Conservation (phyloP, 1,284 basidiomycete genomes). For the Melampsora medusae region DNA sequence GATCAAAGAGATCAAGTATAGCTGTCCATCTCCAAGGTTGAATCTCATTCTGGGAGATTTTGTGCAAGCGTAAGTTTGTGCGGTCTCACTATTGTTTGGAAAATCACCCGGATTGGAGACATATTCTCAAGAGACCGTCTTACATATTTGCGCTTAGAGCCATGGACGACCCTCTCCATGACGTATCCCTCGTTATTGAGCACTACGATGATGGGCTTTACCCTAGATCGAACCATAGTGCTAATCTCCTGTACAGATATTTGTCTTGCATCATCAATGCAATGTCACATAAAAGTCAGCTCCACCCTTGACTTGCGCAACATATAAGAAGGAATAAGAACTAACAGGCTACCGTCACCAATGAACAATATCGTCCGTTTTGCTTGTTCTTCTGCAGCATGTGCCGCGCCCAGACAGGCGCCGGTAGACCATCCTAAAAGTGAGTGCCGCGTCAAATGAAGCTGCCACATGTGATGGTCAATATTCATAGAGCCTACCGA, state of each 20-base stretch:
- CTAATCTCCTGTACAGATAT: conserved; percentile 63
- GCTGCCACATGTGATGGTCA: too few species aligned
- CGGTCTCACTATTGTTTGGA: too few species aligned
- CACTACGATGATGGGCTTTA: conserved; percentile 77
- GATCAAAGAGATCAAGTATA: conserved; percentile 52
- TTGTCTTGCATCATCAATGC: conserved; percentile 55
- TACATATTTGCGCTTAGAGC: background rate
- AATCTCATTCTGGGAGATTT: conserved; percentile 52
- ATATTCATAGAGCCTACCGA: background rate
- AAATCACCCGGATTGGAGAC: too few species aligned
- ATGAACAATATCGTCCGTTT: conserved; percentile 76
- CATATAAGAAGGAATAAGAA: background rate
- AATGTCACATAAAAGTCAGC: too few species aligned
- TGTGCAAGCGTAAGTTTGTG: too few species aligned
- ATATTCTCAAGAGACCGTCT: background rate
- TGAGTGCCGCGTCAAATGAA: too few species aligned
- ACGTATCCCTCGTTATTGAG: conserved; percentile 86
- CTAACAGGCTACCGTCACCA: conserved; percentile 63
- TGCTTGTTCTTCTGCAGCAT: conserved; percentile 69
- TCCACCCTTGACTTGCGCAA: background rate
- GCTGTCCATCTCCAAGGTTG: conserved; percentile 47
- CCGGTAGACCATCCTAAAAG: conserved; percentile 78
- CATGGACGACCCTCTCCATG: conserved; percentile 65
- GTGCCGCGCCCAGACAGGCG: conserved; percentile 65
- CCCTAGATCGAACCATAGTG: conserved; percentile 67